Evolutionary conservation across 2,329 filamentous ascomycete species (phyloP).

Genomic region (Chaetomium sp.): DNA sequence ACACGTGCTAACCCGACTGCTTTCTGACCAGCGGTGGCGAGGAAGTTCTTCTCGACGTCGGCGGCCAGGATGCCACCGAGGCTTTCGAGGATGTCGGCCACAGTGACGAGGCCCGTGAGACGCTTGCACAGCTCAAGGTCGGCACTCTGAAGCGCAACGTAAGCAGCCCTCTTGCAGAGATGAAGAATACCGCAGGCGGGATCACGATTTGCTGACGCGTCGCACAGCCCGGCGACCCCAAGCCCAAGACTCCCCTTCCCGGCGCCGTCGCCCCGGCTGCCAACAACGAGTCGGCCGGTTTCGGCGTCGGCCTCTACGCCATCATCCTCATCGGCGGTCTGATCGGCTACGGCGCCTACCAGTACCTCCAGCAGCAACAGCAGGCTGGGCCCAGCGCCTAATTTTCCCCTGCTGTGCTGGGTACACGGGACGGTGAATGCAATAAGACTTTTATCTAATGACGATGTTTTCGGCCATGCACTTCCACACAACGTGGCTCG

Average conservation of each 20-base stretch:
- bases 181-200: neutral
- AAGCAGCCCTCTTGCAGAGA: conserved; percentile 40
- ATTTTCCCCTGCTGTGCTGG: conserved; percentile 2
- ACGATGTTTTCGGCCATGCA: conserved; percentile 8
- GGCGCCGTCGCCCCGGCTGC: conserved; percentile 54
- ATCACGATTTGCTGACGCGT: conserved; percentile 22
- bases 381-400: conserved; percentile 35
- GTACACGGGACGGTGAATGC: conserved; percentile 11
- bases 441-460: conserved; percentile 10
- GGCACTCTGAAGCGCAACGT: conserved; percentile 81
- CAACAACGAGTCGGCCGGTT: conserved; percentile 53
- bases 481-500: neutral
- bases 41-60: conserved; percentile 95
- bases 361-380: conserved; percentile 76
- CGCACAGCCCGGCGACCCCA: conserved; percentile 72
- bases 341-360: conserved; percentile 78
- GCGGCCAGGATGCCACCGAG: conserved; percentile 93
- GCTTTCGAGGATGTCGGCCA: conserved; percentile 99
- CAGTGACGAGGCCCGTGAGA: conserved; percentile 97
- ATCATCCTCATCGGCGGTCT: conserved; percentile 76
- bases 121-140: conserved; percentile 74
- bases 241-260: conserved; percentile 61
- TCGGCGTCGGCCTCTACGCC: conserved; percentile 81
- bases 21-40: conserved; percentile 76
- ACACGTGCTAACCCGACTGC: conserved; percentile 35